Conservation (phyloP, 768 basidiomycete species). For the Coprinellus micaceus region DNA sequence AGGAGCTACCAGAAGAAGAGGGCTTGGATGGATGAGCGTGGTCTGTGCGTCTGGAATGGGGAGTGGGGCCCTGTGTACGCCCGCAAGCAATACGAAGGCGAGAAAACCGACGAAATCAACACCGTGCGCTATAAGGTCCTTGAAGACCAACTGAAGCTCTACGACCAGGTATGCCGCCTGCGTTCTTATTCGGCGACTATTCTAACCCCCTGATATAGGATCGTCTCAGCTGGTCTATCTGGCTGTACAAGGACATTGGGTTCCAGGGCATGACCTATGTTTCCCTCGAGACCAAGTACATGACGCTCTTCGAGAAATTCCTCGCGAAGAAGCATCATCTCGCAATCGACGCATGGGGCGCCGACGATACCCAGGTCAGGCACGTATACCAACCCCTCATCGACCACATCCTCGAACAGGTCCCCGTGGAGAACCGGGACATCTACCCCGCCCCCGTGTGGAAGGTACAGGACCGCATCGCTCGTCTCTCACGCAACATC, state of each 20-base stretch:
- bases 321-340: slow-evolving; percentile 75
- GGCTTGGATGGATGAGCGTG: slow-evolving; percentile 68
- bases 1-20: slow-evolving; percentile 70
- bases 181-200: neutral
- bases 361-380: slow-evolving; percentile 54
- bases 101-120: slow-evolving; percentile 63
- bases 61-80: slow-evolving; percentile 86
- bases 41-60: slow-evolving; percentile 73
- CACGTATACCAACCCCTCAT: slow-evolving; percentile 63
- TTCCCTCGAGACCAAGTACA: slow-evolving; percentile 66
- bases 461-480: slow-evolving; percentile 53
- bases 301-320: slow-evolving; percentile 64
- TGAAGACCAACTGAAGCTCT: slow-evolving; percentile 70
- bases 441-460: slow-evolving; percentile 65
- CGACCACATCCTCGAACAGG: slow-evolving; percentile 55
- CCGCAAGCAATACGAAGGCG: slow-evolving; percentile 54
- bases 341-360: slow-evolving; percentile 76
- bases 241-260: slow-evolving; percentile 86
- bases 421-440: slow-evolving; percentile 46
- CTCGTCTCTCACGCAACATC: slow-evolving; percentile 61
- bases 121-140: slow-evolving; percentile 59
- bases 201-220: slow-evolving; percentile 34
- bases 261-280: slow-evolving; percentile 83
- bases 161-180: slow-evolving; percentile 47
- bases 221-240: slow-evolving; percentile 76